Evolutionary conservation across 305 asterid genomes (phyloP), one percentile per base, ranked within the genome.

Genomic region (Withania somnifera): DNA sequence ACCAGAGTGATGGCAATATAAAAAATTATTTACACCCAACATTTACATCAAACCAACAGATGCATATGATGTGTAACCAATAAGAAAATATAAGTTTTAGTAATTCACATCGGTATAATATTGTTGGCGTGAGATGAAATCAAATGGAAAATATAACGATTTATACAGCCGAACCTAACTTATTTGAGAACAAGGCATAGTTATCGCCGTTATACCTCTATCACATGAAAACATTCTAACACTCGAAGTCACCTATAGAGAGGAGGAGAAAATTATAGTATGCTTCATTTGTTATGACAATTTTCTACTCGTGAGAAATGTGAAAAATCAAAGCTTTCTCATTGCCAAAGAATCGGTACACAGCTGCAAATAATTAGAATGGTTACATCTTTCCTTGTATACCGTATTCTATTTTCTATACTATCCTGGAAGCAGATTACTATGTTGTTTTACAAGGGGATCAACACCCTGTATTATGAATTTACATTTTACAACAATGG

Each of bases 331-430:
- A 75, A 75, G 60, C 50, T 15, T 73, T 75, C 61, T 47, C 79
- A 75, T 75, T 75, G 45, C 80, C 30, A 42, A 66, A 75, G 45
- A 75, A 75, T 75, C 40, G 24, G 79, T 75, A 26, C 60, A 75
- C 45, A 40, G 45, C 19, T 50, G 45, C 51, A 58, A 28, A 47
- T 10, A 47, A 50, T 4, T 80, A 80, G 78, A 80, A 80, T 28
- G 83, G 77, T 64, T 50, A 80, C 78, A 80, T 80, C n/a, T 80
- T 50, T 63, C 83, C 78, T 63, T 38, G 51, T 71, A 45, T 71
- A 71, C 79, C 58, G 54, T 80, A 15, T 63, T 40, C 64, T 64
- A 80, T 64, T 36, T 63, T 50, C 76, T 50, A n/a, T 13, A 63
- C 78, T 80, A 50, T 69, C 15, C 78, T 64, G 83, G 78, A 47